phyloP scores from a whole-genome alignment of 1,139 yeast genomes.

The Hansenula anomala region DNA sequence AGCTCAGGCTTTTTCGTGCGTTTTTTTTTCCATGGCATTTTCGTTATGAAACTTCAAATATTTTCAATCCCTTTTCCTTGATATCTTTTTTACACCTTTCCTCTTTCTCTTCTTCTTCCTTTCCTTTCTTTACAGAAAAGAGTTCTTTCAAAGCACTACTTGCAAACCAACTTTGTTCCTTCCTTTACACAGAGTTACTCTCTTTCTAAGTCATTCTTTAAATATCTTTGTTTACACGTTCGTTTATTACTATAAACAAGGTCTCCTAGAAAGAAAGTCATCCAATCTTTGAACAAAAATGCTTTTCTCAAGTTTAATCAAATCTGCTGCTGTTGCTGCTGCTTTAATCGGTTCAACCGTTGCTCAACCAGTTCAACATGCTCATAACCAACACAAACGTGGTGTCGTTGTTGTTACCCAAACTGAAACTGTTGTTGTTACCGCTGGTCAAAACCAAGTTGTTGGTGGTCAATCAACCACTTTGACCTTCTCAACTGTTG shows the following conservation, averaged over 20 bases:
- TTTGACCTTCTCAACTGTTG: conserved; percentile 24
- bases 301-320: conserved; percentile 27
- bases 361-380: conserved; percentile 38
- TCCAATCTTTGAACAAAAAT: no score
- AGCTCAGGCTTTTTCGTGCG: no score
- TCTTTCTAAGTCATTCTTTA: conserved; percentile 2
- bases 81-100: neutral
- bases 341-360: conserved; percentile 30
- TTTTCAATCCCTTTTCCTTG: neutral
- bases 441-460: conserved; percentile 30
- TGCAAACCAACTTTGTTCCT: conserved; percentile 23
- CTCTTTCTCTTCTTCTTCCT: neutral
- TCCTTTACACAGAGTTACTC: conserved; percentile 25
- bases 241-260: conserved; percentile 2
- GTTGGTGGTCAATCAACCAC: conserved; percentile 28
- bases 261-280: no score
- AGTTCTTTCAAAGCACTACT: conserved; percentile 1
- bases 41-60: no score
- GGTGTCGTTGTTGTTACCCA: conserved; percentile 38
- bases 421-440: conserved; percentile 33
- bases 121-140: conserved; percentile 2
- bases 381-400: conserved; percentile 44
- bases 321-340: conserved; percentile 29
- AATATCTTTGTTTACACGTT: neutral
- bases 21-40: no score